Base-by-base conservation (phyloP, 352 stramenopile species). In the Phytophthora sojae region DNA sequence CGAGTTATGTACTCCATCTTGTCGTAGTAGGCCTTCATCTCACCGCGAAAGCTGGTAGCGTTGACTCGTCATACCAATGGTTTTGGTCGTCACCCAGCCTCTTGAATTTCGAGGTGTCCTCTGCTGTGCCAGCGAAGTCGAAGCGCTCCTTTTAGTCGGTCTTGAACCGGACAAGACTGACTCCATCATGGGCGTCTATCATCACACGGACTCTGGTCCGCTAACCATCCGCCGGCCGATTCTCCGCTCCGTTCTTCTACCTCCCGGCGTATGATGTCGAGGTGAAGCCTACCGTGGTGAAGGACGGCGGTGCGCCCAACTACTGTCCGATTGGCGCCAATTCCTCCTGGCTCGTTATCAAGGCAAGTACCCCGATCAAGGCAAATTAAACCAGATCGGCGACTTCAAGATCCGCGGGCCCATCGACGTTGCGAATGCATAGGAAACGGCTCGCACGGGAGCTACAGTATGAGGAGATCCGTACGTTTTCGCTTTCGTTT, bases 361-460 rank as follows among this genome's bases (percentile, higher is more conserved):
- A 23, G 94, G 95, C 42, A 90, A 98, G 79, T 96, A 97, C 69
- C 92, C 88, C 8, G 88, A 99, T 83, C 68, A 91, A n/a, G 95
- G 95, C 29, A 81, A 89, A 15, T 94, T 98, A 63, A 92, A n/a
- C n/a, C 64, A 71, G 35, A 69, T 69, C 47, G 45, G 63, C 29
- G 64, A 71, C 44, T 66, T 67, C 57, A 72, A 62, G 52, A 67
- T 67, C 57, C 62, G 57, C 49, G 47, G 37, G 2, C n/a, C 56
- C 17, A 30, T 66, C 4, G 56, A 71, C 19, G 42, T 61, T 12
- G 37, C 37, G 37, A 45, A 45, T 12, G 17, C 37, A 12, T 45
- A 45, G 37, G 35, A n/a, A n/a, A n/a, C n/a, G n/a, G n/a, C n/a
- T n/a, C n/a, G n/a, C n/a, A n/a, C n/a, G n/a, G n/a, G n/a, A n/a